Evolutionary conservation across 345 rosid genomes (phyloP).

Genomic region (Eucalyptus marginata): DNA sequence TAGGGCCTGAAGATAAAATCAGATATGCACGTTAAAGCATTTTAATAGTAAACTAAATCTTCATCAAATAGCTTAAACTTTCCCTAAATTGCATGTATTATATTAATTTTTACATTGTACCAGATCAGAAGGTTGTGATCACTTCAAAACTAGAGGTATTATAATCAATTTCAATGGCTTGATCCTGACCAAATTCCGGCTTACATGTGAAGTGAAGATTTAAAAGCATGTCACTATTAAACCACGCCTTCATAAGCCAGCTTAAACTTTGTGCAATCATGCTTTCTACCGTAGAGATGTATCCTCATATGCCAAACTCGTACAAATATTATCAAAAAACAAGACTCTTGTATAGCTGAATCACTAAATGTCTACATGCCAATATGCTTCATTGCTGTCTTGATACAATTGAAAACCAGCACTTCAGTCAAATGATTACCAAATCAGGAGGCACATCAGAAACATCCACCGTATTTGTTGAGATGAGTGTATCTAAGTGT

Average conservation of each 20-base stretch:
- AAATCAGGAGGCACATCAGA: slow-evolving; percentile 9
- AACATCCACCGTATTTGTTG: not conserved
- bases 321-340: not conserved
- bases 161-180: not conserved
- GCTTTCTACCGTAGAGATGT: not conserved
- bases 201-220: not conserved
- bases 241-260: not conserved
- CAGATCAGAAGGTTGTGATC: not conserved
- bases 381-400: not conserved
- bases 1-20: not conserved
- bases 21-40: not conserved
- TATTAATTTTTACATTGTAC: not conserved
- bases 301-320: not conserved
- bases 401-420: not conserved
- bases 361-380: not conserved
- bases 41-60: not conserved
- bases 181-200: not conserved
- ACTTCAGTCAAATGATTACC: slow-evolving; percentile 13
- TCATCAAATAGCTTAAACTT: not conserved
- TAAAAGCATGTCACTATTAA: not conserved
- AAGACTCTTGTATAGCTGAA: not conserved
- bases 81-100: not conserved
- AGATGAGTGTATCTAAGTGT: not conserved
- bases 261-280: not conserved
- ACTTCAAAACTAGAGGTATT: not conserved